Evolutionary conservation across 2,329 filamentous ascomycete species (phyloP), one percentile per base, ranked within the genome.

Genomic region (Chaetomium sp.): DNA sequence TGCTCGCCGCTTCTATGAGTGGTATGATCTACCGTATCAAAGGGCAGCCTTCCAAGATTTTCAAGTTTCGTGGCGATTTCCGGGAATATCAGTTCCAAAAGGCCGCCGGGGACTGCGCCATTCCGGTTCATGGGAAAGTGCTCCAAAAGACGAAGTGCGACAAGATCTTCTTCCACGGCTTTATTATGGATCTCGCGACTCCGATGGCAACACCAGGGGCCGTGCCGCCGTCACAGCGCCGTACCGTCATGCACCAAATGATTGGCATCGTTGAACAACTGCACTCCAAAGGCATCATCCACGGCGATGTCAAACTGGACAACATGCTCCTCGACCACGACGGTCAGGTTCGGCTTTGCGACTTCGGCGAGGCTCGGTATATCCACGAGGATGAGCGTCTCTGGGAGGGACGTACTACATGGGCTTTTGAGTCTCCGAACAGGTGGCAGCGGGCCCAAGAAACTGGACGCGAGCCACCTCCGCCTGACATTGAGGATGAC

Each of bases 181-280:
- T 49, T 40, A 36, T 44, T 8, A 48, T 54, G 52, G 45, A 54
- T 38, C 45, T 43, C 27, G 44, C 37, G 9, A 43, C 33, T 11
- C 45, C 45, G 1, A 48, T 54, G 5, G 32, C 27, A n/a, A 32
- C 19, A 6, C 19, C 19, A 27, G 19, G 19, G 19, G 27, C 34
- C 10, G 1, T 49, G 38, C 10, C 52, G 32, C 45, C 9, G n/a
- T 43, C 52, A 11, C 44, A 53, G n/a, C 52, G 37, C 45, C 37
- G 38, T 8, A 34, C 14, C 38, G 32, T 54, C 10, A 55, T 52
- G 48, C 49, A 55, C 43, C 54, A 52, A 38, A 55, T 52, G 54
- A 52, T 55, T 5, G 12, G 10, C 19, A 27, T 10, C 33, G 38
- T 52, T 11, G 9, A 52, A 12, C n/a, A 8, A 1, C 14, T 48